These are phyloP conservation scores for Pichia sp. DNA, from an alignment of 1,139 yeast genomes.

Conservation along the genomic window DNA sequence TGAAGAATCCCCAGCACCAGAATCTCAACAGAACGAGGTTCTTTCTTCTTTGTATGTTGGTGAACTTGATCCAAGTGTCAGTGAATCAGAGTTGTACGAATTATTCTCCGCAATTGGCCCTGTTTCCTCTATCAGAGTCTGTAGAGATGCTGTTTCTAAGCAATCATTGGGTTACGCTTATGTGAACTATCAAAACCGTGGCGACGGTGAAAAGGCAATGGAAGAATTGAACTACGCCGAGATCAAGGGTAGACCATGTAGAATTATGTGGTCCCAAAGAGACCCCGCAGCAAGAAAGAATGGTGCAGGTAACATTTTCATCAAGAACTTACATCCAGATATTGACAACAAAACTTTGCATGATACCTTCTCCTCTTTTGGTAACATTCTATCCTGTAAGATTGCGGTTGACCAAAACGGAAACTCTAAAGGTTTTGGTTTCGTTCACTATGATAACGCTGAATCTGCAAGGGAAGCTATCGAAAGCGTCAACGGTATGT, in stretches of 20 bases:
- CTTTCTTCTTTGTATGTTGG: conserved; percentile 95
- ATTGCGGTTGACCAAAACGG: conserved; percentile 95
- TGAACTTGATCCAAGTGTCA: conserved; percentile 88
- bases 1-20: conserved; percentile 36
- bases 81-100: conserved; percentile 93
- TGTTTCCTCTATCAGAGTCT: conserved; percentile 94
- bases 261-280: conserved; percentile 99
- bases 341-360: conserved; percentile 98
- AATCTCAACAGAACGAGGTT: conserved; percentile 30
- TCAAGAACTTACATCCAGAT: conserved; percentile 97
- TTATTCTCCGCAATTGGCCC: conserved; percentile 93
- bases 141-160: conserved; percentile 98
- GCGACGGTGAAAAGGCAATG: conserved; percentile 91
- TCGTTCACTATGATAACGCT: conserved; percentile 91
- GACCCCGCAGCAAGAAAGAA: conserved; percentile 94
- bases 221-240: conserved; percentile 92
- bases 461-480: conserved; percentile 95
- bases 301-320: conserved; percentile 96
- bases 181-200: conserved; percentile 88
- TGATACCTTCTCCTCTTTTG: conserved; percentile 96
- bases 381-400: conserved; percentile 93
- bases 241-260: conserved; percentile 95
- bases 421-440: conserved; percentile 92
- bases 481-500: conserved; percentile 98
- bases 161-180: conserved; percentile 98